These are phyloP conservation scores for Cymbopogon flexuosus DNA, from an alignment of 202 grass and related monocot genomes.

Conservation along the genomic window DNA sequence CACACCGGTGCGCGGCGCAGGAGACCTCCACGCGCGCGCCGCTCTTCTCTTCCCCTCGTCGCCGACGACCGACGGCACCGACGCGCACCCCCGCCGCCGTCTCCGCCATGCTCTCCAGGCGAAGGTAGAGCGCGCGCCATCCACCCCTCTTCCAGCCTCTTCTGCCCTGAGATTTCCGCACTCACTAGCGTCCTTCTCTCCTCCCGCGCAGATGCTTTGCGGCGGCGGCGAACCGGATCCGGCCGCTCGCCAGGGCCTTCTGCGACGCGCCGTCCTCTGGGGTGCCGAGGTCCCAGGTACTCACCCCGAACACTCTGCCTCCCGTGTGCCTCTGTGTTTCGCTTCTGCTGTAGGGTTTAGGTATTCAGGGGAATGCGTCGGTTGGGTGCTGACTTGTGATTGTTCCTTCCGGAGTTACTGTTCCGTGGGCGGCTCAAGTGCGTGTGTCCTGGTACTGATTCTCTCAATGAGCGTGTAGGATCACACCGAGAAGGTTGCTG, in stretches of 20 bases:
- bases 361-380: not conserved
- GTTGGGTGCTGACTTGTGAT: not conserved
- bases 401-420: not conserved
- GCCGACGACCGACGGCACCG: constrained; percentile 8
- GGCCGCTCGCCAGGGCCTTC: constrained; percentile 18
- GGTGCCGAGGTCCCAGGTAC: constrained; percentile 9
- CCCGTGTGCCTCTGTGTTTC: not conserved
- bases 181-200: not conserved
- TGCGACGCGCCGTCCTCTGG: not conserved
- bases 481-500: constrained; percentile 9
- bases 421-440: not conserved
- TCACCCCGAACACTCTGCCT: not conserved
- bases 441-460: not conserved
- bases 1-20: not conserved
- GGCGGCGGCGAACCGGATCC: constrained; percentile 23
- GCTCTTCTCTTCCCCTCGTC: not conserved
- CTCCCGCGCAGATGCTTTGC: constrained; percentile 28
- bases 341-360: not conserved
- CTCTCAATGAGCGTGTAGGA: constrained; percentile 11
- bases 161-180: not conserved
- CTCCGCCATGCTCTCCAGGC: constrained; percentile 26
- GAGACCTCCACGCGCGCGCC: not conserved
- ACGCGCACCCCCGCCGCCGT: constrained; percentile 26
- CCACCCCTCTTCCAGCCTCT: not conserved
- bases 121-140: constrained; percentile 7